Percentiles rank a stretch among this genome's conserved stretches.
phyloP scores from a whole-genome alignment of 2,329 filamentous ascomycete genomes.

The Apiospora aurea region DNA sequence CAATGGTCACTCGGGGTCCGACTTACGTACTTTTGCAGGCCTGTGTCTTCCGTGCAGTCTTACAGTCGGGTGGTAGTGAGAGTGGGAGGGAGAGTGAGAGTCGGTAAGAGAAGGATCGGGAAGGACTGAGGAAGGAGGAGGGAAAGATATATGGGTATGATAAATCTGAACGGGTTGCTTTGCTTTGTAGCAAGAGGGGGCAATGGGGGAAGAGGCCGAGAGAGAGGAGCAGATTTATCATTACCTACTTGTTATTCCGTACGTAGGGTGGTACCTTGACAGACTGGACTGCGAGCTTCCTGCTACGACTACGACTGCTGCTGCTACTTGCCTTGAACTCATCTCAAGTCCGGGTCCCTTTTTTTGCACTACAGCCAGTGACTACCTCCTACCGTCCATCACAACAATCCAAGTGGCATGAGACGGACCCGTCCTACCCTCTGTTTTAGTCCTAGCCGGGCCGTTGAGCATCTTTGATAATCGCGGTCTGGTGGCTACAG shows the following conservation, averaged over 20 bases:
- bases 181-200: not conserved
- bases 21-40: constrained; percentile 2
- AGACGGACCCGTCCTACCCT: constrained; percentile 13
- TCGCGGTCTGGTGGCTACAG: not conserved
- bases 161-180: not conserved
- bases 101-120: not conserved
- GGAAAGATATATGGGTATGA: constrained; percentile 12
- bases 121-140: not conserved
- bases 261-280: constrained; percentile 14
- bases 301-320: not conserved
- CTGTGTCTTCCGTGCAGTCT: not conserved
- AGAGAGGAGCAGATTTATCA: constrained; percentile 9
- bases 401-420: constrained; percentile 15
- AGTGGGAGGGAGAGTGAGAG: not conserved
- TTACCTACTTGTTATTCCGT: not conserved
- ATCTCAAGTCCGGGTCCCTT: constrained; percentile 2
- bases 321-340: not conserved
- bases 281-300: not conserved
- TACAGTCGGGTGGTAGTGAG: constrained; percentile 1
- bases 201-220: not conserved
- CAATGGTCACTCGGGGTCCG: not conserved
- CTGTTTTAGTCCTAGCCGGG: constrained; percentile 4
- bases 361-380: constrained; percentile 5
- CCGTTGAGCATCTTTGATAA: constrained; percentile 5
- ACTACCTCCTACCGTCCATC: not conserved